phyloP scores from a whole-genome alignment of 352 stramenopile genomes.

The Albugo laibachii region DNA sequence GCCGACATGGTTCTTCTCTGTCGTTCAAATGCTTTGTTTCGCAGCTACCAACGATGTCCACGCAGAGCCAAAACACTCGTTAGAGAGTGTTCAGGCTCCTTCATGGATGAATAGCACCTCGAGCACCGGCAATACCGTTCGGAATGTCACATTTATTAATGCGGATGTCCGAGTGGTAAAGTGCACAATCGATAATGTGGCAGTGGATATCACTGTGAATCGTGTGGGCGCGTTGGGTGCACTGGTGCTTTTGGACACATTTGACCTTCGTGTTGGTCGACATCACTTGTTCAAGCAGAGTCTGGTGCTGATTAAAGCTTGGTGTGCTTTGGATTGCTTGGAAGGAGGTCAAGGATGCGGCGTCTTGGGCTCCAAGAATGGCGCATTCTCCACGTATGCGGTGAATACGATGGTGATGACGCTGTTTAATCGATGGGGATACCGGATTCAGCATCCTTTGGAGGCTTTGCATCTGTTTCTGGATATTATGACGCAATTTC shows the following conservation, averaged over 20 bases:
- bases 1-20: conserved; percentile 65
- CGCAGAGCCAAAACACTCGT: not conserved
- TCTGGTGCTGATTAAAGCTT: conserved; percentile 79
- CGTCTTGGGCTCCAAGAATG: conserved; percentile 48
- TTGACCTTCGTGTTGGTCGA: conserved; percentile 53
- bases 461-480: conserved; percentile 72
- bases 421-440: conserved; percentile 70
- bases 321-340: conserved; percentile 71
- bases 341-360: not conserved
- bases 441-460: conserved; percentile 51
- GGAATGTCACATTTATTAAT: conserved; percentile 83
- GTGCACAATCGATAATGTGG: conserved; percentile 81
- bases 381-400: conserved; percentile 65
- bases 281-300: conserved; percentile 76
- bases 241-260: conserved; percentile 66
- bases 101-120: not conserved
- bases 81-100: not conserved
- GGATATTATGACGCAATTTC: conserved; percentile 63
- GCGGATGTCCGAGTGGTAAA: conserved; percentile 77
- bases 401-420: conserved; percentile 81
- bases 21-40: conserved; percentile 68
- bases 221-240: conserved; percentile 58
- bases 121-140: conserved; percentile 23
- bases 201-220: conserved; percentile 78
- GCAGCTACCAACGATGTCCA: conserved; percentile 6